These are phyloP conservation scores for Ophiobolus disseminans DNA, from an alignment of 2,329 filamentous ascomycete species.

Conservation along the genomic window DNA sequence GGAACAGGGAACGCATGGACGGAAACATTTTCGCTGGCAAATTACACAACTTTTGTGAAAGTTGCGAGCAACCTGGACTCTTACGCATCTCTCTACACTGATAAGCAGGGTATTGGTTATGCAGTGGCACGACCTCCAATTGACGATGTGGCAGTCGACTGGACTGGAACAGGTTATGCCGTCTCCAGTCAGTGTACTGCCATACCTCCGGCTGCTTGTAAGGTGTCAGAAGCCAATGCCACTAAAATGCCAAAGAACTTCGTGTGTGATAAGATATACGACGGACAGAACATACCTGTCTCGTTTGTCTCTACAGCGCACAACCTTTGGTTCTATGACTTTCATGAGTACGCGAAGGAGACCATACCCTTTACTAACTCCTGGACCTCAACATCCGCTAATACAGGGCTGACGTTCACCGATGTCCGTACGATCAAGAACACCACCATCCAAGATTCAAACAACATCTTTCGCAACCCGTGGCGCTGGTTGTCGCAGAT, in stretches of 20 bases:
- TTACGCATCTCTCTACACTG: slow-evolving; percentile 15
- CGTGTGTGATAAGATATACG: slow-evolving; percentile 12
- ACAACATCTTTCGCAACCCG: no score
- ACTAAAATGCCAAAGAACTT: slow-evolving; percentile 4
- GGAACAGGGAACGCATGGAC: no score
- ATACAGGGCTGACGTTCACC: no score
- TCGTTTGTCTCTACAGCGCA: no score
- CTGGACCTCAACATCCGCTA: no score
- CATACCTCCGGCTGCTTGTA: slow-evolving; percentile 11
- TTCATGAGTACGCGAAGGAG: slow-evolving; percentile 3
- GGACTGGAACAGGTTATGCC: slow-evolving; percentile 15
- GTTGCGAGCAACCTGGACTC: no score
- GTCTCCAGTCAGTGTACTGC: slow-evolving; percentile 21
- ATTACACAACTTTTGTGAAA: no score
- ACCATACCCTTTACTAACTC: slow-evolving; percentile 1
- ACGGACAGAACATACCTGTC: slow-evolving; percentile 14
- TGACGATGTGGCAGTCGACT: slow-evolving; percentile 9
- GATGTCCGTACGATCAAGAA: no score
- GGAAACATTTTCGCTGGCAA: no score
- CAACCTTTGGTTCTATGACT: no score
- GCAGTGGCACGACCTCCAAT: slow-evolving; percentile 15
- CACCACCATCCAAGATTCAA: no score
- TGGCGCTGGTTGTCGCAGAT: no score
- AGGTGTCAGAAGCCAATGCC: background rate
- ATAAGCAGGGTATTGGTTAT: slow-evolving; percentile 8